Conservation (phyloP, 164 flowering plant genomes). For the Annona cherimola region DNA sequence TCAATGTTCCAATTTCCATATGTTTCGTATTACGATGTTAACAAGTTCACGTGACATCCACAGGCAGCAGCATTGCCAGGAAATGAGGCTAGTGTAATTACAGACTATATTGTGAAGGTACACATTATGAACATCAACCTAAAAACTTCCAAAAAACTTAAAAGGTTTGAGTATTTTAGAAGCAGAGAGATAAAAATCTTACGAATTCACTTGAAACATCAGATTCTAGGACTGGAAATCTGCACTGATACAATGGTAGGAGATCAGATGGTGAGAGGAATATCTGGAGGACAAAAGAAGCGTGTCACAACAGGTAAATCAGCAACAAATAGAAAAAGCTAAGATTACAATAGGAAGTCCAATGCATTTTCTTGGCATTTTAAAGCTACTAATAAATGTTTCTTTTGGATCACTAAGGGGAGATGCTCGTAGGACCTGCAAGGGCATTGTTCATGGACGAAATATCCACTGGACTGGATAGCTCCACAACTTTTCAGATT, state of each 20-base stretch:
- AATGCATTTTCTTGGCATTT: background rate
- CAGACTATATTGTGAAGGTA: constrained; percentile 74
- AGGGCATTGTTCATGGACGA: constrained; percentile 28
- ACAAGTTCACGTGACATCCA: background rate
- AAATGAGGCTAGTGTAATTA: constrained; percentile 55
- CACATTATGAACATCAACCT: background rate
- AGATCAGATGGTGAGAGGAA: constrained; percentile 22
- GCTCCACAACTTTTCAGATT: constrained; percentile 60
- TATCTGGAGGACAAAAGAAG: constrained; percentile 25
- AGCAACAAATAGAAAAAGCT: background rate
- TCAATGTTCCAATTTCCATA: background rate
- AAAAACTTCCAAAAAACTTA: background rate
- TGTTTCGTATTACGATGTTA: too few species aligned
- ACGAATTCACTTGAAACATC: background rate
- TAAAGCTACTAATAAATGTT: background rate
- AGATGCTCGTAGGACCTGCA: constrained; percentile 54
- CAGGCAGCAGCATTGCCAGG: constrained; percentile 64
- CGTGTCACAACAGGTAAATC: constrained; percentile 23
- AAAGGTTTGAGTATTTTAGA: background rate
- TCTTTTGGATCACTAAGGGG: constrained; percentile 21
- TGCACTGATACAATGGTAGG: constrained; percentile 29
- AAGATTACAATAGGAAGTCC: background rate
- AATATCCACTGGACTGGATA: constrained; percentile 44
- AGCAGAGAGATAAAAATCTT: background rate
- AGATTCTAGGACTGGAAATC: constrained; percentile 25